Evolutionary conservation across 2,329 filamentous ascomycete species (phyloP).

Genomic region (Fusarium sp.): DNA sequence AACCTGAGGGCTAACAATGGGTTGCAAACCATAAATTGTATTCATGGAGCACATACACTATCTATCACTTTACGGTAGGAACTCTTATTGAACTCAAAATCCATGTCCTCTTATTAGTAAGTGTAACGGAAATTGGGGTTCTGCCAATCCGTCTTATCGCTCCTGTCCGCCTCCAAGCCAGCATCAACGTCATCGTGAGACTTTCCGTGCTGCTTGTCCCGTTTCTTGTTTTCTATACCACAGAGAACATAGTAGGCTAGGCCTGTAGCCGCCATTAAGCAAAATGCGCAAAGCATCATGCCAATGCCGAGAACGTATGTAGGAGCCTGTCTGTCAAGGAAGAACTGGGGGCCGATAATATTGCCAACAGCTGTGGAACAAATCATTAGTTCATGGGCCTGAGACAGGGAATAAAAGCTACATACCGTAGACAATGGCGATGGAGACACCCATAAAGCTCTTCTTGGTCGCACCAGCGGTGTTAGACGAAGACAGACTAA

Average conservation of each 20-base stretch:
- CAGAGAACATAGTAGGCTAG: constrained; percentile 42
- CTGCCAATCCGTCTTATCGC: constrained; percentile 35
- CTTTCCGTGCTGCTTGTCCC: constrained; percentile 27
- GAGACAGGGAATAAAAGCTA: accelerated
- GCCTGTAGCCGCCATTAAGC: constrained; percentile 41
- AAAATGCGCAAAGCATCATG: constrained; percentile 48
- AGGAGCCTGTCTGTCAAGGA: constrained; percentile 45
- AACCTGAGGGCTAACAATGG: no score
- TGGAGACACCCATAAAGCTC: constrained; percentile 47
- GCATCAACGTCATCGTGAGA: neutral
- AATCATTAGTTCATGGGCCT: accelerated
- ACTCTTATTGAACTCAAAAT: neutral
- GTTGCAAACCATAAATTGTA: no score
- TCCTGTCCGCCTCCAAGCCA: constrained; percentile 20
- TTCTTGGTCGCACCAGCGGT: constrained; percentile 51
- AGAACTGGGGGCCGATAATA: constrained; percentile 51
- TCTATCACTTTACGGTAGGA: neutral
- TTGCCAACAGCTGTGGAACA: constrained; percentile 46
- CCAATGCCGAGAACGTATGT: constrained; percentile 48
- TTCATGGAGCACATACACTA: no score
- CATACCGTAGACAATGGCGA: constrained; percentile 48
- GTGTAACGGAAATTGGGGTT: constrained; percentile 40
- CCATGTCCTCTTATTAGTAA: neutral
- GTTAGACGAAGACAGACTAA: constrained; percentile 50
- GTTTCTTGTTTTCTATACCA: constrained; percentile 42